These are phyloP conservation scores for Starmera pachycereana DNA, from an alignment of 805 yeast genomes.

Conservation along the genomic window DNA sequence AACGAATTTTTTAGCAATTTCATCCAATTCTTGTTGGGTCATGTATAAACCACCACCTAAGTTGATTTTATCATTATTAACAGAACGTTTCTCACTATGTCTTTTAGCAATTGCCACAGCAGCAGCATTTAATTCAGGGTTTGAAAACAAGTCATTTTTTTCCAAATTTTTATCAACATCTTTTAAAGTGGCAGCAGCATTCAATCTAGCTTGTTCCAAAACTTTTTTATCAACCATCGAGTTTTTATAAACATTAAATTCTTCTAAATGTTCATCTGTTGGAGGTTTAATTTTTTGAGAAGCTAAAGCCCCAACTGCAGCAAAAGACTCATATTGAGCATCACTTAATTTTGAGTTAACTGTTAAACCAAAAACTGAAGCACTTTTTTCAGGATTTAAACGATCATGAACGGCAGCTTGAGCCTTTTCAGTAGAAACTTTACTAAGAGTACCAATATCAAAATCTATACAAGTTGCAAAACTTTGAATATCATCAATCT, in stretches of 20 bases:
- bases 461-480: constrained; percentile 32
- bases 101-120: constrained; percentile 74
- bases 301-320: constrained; percentile 50
- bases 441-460: constrained; percentile 41
- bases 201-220: constrained; percentile 39
- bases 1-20: constrained; percentile 70
- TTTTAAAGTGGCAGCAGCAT: constrained; percentile 32
- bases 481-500: constrained; percentile 28
- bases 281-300: constrained; percentile 31
- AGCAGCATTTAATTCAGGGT: constrained; percentile 52
- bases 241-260: constrained; percentile 23
- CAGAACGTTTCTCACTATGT: constrained; percentile 45
- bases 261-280: constrained; percentile 35
- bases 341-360: constrained; percentile 31
- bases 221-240: constrained; percentile 32
- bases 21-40: constrained; percentile 64
- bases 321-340: constrained; percentile 34
- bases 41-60: constrained; percentile 85
- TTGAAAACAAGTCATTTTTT: constrained; percentile 28
- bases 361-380: constrained; percentile 28
- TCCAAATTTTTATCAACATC: constrained; percentile 31
- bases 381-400: constrained; percentile 18
- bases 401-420: constrained; percentile 19
- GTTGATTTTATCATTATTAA: constrained; percentile 46
- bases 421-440: constrained; percentile 35